These are phyloP conservation scores for Ascochyta lentis DNA, from an alignment of 2,329 filamentous ascomycete species.

Conservation along the genomic window DNA sequence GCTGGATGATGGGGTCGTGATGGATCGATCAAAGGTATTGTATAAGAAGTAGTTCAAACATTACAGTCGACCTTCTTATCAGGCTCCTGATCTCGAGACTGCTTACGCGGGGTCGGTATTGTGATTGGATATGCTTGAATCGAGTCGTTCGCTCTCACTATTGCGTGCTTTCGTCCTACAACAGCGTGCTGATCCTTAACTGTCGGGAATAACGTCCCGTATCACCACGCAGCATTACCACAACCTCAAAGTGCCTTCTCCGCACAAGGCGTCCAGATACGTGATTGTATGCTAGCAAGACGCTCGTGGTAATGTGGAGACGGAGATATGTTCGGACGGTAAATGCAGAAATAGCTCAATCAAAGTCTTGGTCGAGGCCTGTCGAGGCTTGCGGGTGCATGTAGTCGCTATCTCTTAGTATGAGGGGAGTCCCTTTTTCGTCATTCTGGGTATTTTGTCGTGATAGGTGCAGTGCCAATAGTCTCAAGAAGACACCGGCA, in stretches of 20 bases:
- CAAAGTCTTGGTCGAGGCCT: neutral
- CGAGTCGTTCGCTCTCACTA: conserved; percentile 18
- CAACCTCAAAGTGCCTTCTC: neutral
- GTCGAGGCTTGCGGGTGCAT: conserved; percentile 6
- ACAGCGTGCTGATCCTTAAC: conserved; percentile 13
- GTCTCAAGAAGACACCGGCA: conserved; percentile 2
- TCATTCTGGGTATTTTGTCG: conserved; percentile 23
- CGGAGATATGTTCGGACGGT: neutral
- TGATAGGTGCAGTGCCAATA: conserved; percentile 1
- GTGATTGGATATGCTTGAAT: conserved; percentile 14
- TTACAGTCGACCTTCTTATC: neutral
- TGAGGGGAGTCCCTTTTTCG: conserved; percentile 10
- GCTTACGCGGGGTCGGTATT: conserved; percentile 11
- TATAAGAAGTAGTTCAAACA: neutral
- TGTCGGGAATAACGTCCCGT: conserved; percentile 4
- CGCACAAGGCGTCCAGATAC: conserved; percentile 8
- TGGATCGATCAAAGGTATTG: neutral
- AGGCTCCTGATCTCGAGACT: neutral
- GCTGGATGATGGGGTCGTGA: neutral
- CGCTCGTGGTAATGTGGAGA: neutral
- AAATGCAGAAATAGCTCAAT: neutral
- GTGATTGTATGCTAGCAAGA: conserved; percentile 3
- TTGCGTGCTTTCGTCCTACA: conserved; percentile 27
- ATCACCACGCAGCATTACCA: neutral
- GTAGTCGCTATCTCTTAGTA: conserved; percentile 2